Evolutionary conservation across 1,139 yeast genomes (phyloP).

Genomic region (Debaryomycetaceae sp.): DNA sequence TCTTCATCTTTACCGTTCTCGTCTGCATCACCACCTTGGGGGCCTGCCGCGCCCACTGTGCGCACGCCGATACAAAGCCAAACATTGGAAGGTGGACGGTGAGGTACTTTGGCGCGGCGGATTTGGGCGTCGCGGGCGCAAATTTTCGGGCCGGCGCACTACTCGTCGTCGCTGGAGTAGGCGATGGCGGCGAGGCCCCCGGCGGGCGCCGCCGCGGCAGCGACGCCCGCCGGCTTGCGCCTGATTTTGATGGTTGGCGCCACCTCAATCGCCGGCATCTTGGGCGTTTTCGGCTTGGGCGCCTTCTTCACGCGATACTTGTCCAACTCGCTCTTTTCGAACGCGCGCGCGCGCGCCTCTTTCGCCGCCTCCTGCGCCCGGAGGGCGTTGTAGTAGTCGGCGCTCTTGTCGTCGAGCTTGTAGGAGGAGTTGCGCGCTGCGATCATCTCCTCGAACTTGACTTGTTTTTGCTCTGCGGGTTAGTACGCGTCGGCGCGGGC

Average conservation of each 20-base stretch:
- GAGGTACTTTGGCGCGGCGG: too few species aligned
- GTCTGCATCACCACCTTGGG: conserved; percentile 30
- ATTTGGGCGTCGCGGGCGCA: too few species aligned
- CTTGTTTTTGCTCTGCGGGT: conserved; percentile 23
- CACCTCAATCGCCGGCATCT: conserved; percentile 1
- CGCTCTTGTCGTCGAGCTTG: conserved; percentile 29
- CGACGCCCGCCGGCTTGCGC: conserved; percentile 1
- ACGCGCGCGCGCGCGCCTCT: conserved; percentile 12
- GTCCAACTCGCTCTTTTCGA: conserved; percentile 8
- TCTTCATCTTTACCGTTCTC: conserved; percentile 46
- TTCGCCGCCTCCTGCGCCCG: conserved; percentile 14
- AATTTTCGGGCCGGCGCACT: not conserved
- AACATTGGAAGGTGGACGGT: too few species aligned
- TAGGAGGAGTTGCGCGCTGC: conserved; percentile 36
- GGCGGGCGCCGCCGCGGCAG: conserved; percentile 1
- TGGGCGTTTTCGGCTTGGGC: conserved; percentile 8
- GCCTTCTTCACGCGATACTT: conserved; percentile 7
- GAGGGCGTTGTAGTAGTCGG: conserved; percentile 23
- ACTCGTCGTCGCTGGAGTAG: not conserved
- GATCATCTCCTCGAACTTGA: conserved; percentile 30
- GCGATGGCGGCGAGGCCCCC: not conserved
- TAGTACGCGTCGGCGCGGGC: too few species aligned
- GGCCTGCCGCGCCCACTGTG: conserved; percentile 17
- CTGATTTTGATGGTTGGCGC: too few species aligned
- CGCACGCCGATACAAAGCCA: too few species aligned